Conservation (phyloP, 2,329 filamentous ascomycete genomes). For the Cladophialophora immunda region DNA sequence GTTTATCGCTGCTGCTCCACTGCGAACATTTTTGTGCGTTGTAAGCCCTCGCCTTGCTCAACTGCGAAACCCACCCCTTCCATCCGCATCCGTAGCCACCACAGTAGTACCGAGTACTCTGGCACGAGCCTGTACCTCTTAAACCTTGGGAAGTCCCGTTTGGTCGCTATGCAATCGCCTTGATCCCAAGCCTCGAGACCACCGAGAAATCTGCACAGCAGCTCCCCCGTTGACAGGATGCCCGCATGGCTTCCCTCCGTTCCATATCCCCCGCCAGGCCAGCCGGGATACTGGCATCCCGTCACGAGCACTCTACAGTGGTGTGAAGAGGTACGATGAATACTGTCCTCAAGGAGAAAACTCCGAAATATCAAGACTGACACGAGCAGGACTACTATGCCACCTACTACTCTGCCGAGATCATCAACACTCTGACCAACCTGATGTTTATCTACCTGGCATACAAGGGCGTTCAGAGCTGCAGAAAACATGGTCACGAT, state of each 20-base stretch:
- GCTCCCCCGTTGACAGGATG: conserved; percentile 36
- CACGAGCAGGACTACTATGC: conserved; percentile 73
- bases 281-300: conserved; percentile 71
- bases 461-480: conserved; percentile 76
- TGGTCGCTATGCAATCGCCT: conserved; percentile 2
- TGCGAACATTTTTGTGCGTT: conserved; percentile 5
- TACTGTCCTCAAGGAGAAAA: too few species aligned
- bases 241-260: conserved; percentile 53
- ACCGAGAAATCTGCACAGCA: not conserved
- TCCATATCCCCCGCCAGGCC: conserved; percentile 59
- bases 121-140: not conserved
- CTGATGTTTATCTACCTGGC: conserved; percentile 82
- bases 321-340: conserved; percentile 73
- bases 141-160: not conserved
- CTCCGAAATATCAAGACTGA: conserved; percentile 7
- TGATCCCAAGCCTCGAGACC: not conserved
- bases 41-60: conserved; percentile 10
- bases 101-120: not conserved
- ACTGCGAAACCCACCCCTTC: conserved; percentile 13
- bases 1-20: conserved; percentile 5
- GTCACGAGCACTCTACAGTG: conserved; percentile 79
- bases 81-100: conserved; percentile 17
- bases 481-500: conserved; percentile 75
- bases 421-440: conserved; percentile 84
- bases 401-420: conserved; percentile 77